Evolutionary conservation across 2,329 filamentous ascomycete species (phyloP).

Genomic region (Pestalotiopsis sp.): DNA sequence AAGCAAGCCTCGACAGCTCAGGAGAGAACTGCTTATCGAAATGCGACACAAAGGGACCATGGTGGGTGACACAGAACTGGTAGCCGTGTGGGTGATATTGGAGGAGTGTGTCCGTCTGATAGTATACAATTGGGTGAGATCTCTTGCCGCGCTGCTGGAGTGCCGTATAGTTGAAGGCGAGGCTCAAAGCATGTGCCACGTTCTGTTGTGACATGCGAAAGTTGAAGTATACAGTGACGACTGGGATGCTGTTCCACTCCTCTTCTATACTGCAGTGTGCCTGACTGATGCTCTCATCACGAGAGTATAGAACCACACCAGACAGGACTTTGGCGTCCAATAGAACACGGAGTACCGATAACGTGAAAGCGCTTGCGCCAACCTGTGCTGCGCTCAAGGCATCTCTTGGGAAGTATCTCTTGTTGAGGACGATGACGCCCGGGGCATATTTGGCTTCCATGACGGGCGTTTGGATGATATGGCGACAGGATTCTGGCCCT

Average conservation of each 20-base stretch:
- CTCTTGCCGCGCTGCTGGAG: not conserved
- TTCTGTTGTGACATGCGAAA: slow-evolving; percentile 2
- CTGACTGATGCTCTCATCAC: not conserved
- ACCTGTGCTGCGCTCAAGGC: slow-evolving; percentile 10
- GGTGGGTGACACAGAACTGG: slow-evolving; percentile 14
- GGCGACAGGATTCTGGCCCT: not conserved
- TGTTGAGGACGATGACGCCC: slow-evolving; percentile 14
- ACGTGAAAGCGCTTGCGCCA: slow-evolving; percentile 9
- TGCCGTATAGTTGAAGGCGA: slow-evolving; percentile 3
- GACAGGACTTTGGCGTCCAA: slow-evolving; percentile 2
- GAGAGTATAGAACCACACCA: slow-evolving; percentile 9
- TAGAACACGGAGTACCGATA: slow-evolving; percentile 10
- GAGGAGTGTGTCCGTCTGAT: slow-evolving; percentile 14
- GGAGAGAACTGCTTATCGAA: slow-evolving; percentile 9
- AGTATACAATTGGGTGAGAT: slow-evolving; percentile 9
- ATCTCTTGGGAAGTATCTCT: slow-evolving; percentile 13
- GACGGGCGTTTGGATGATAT: not conserved
- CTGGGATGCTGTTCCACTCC: not conserved
- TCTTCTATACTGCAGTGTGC: slow-evolving; percentile 1
- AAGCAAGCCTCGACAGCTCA: slow-evolving; percentile 6
- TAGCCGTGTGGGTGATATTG: slow-evolving; percentile 11
- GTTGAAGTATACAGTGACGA: slow-evolving; percentile 14
- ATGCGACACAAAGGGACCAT: slow-evolving; percentile 14
- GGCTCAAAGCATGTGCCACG: not conserved
- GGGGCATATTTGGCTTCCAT: slow-evolving; percentile 8